Base-by-base conservation (phyloP, 371 early-diverging fungal species). In the Mycotypha africana region DNA sequence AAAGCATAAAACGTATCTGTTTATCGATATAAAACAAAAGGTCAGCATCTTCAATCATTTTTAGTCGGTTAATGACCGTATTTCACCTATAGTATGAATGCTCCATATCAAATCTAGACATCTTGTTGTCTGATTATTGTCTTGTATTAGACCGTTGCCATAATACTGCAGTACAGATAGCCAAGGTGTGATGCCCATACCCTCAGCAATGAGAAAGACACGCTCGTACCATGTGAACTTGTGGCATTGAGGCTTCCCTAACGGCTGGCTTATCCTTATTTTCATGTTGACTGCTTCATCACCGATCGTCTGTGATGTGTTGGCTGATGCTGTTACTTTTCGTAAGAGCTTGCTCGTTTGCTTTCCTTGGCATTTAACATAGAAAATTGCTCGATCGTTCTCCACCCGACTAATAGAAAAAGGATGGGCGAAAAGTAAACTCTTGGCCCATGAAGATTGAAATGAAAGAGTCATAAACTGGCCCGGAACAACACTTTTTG, bases 151-250 rank as follows among this genome's bases (percentile, higher is more conserved):
- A 52, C 19, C 46, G 37, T 16, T 43, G 40, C 36, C 53, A 32
- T 17, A 14, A 16, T 58, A 55, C 25, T 67, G 56, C 21, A 71
- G 19, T 6, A 65, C 49, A 14, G 62, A 56, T 3, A 71, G 39
- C 71, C 71, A 71, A 1, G 71, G 71, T 17, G 71, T 67, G 34
- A 71, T 64, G 0, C 71, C 71, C 32, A 67, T 56, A 4, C 71
- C 71, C 42, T 71, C 65, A 12, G 67, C 62, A 3, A 71, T 47
- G 23, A 71, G 34, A 1, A 71, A 54, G 0, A 67, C 47, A 8
- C 47, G 44, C 5, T 56, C 45, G 50, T 54, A 67, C 10, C 56
- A 60, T 0, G 56, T 59, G 49, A 54, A 67, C n/a, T 47, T 44
- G 16, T 37, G 38, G 16, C 61, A 56, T 8, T 32, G 33, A 16